These are phyloP conservation scores for Kazachstania martiniae DNA, from an alignment of 805 yeast genomes.

Conservation along the genomic window DNA sequence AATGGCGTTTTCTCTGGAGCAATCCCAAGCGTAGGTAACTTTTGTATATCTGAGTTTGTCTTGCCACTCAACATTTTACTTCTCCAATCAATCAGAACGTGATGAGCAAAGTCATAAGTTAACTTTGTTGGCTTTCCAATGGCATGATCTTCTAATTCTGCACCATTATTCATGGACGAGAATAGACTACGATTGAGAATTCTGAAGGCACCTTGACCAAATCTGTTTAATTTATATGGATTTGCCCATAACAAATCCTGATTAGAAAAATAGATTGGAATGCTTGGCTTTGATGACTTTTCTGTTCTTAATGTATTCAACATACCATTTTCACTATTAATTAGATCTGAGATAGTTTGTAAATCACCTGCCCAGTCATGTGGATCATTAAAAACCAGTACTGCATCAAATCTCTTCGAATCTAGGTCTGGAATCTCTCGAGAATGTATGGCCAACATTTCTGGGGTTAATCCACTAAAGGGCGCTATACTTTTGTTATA, in stretches of 20 bases:
- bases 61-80: slow-evolving; percentile 24
- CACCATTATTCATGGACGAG: slow-evolving; percentile 38
- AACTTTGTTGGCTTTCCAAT: slow-evolving; percentile 75
- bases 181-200: slow-evolving; percentile 52
- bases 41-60: slow-evolving; percentile 13
- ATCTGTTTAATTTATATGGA: slow-evolving; percentile 63
- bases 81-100: slow-evolving; percentile 47
- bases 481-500: slow-evolving; percentile 57
- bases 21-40: slow-evolving; percentile 37
- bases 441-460: slow-evolving; percentile 34
- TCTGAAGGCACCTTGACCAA: slow-evolving; percentile 87
- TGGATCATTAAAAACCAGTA: slow-evolving; percentile 80
- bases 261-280: slow-evolving; percentile 73
- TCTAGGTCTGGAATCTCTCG: slow-evolving; percentile 16
- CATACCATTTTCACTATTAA: slow-evolving; percentile 51
- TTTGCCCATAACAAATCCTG: slow-evolving; percentile 85
- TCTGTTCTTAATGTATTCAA: slow-evolving; percentile 47
- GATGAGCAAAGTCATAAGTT: slow-evolving; percentile 77
- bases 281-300: slow-evolving; percentile 34
- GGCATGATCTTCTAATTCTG: slow-evolving; percentile 40
- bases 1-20: slow-evolving; percentile 36
- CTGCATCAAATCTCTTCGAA: slow-evolving; percentile 50
- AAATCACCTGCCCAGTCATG: slow-evolving; percentile 79
- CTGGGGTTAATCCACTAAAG: slow-evolving; percentile 59
- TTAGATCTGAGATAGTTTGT: slow-evolving; percentile 63